Evolutionary conservation across 495 filamentous ascomycete genomes (phyloP).

Genomic region (Cudoniella acicularis): DNA sequence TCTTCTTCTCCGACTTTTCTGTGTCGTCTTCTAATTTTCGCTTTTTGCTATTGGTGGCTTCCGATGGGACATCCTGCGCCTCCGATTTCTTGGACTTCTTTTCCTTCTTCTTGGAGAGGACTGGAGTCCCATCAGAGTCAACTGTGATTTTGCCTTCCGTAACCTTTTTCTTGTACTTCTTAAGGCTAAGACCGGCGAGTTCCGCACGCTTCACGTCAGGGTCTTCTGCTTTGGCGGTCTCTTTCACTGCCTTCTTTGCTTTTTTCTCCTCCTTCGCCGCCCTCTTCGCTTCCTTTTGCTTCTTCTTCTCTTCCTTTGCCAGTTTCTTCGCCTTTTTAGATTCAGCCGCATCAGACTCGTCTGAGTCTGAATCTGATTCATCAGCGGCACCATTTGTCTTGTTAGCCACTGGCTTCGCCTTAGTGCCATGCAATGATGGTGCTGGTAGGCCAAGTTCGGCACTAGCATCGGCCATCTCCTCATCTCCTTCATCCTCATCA

Average conservation of each 20-base stretch:
- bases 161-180: slow-evolving; percentile 68
- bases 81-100: slow-evolving; percentile 63
- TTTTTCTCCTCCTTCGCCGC: slow-evolving; percentile 44
- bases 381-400: background rate
- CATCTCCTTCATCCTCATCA: slow-evolving; percentile 14
- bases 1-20: slow-evolving; percentile 48
- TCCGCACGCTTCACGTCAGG: slow-evolving; percentile 48
- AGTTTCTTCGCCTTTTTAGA: slow-evolving; percentile 36
- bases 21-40: slow-evolving; percentile 37
- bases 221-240: slow-evolving; percentile 35
- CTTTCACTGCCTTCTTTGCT: slow-evolving; percentile 41
- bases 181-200: slow-evolving; percentile 60
- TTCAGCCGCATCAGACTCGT: slow-evolving; percentile 8
- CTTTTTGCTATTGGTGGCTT: slow-evolving; percentile 33
- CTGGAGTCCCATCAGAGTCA: slow-evolving; percentile 52
- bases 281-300: slow-evolving; percentile 31
- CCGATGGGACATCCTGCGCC: slow-evolving; percentile 17
- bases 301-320: slow-evolving; percentile 40
- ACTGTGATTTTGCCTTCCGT: slow-evolving; percentile 65
- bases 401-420: slow-evolving; percentile 13
- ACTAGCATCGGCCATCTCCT: slow-evolving; percentile 26
- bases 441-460: slow-evolving; percentile 19
- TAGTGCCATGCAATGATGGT: slow-evolving; percentile 17
- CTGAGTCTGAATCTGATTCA: slow-evolving; percentile 1
- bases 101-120: slow-evolving; percentile 67